phyloP scores from a whole-genome alignment of 1,284 basidiomycete species.

The Rhodotorula sp. region DNA sequence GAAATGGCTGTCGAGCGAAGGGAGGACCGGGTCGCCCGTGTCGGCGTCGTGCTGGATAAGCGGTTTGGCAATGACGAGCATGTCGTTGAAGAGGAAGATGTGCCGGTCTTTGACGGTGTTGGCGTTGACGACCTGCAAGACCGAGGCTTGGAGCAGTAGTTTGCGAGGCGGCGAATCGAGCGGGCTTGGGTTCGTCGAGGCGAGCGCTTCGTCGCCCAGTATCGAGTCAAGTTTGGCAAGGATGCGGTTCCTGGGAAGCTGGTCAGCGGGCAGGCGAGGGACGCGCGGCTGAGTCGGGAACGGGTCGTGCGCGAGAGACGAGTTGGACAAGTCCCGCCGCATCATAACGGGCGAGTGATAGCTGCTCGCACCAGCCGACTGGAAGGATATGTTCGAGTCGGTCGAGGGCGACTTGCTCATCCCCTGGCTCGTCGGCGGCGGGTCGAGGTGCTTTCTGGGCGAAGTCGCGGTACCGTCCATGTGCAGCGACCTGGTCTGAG shows the following conservation, averaged over 20 bases:
- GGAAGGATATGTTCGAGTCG: conserved; percentile 1
- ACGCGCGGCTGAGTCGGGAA: conserved; percentile 17
- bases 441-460: background rate
- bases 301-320: background rate
- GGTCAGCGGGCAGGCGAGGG: conserved; percentile 14
- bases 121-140: conserved; percentile 88
- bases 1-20: conserved; percentile 76
- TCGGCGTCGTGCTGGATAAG: conserved; percentile 44
- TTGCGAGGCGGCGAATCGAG: conserved; percentile 83
- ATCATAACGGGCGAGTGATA: conserved; percentile 24
- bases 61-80: conserved; percentile 73
- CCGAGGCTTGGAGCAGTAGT: conserved; percentile 75
- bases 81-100: conserved; percentile 90
- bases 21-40: conserved; percentile 55
- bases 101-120: conserved; percentile 95
- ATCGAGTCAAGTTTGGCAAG: conserved; percentile 36
- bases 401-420: conserved; percentile 19
- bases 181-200: conserved; percentile 1
- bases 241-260: conserved; percentile 29
- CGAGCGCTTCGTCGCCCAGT: conserved; percentile 7
- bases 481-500: background rate
- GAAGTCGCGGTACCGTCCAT: too few species aligned
- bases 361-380: conserved; percentile 13
- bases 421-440: background rate
- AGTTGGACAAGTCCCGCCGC: conserved; percentile 16